Base-by-base conservation (phyloP, 2,329 filamentous ascomycete genomes). In the Xylariaceae sp. region DNA sequence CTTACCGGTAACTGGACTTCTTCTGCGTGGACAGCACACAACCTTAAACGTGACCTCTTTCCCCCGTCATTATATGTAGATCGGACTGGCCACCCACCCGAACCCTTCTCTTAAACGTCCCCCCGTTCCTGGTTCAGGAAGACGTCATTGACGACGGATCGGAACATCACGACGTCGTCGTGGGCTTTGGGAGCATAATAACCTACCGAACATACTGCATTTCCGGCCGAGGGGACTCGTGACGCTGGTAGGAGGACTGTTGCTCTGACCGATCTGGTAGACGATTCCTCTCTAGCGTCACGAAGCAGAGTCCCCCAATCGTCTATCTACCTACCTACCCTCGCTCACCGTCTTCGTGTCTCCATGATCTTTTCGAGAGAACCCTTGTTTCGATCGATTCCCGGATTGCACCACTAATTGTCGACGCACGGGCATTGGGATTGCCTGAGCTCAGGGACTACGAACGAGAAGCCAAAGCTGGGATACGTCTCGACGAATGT, bases 11-110 rank as follows among this genome's bases (percentile, higher is more conserved):
- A 10, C 69, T 70, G 49, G 23, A 51, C 30, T 35, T 51, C 49
- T 35, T n/a, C 49, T 62, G 60, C 62, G 62, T 11, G 64, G 57
- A n/a, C 11, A n/a, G 58, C 63, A 65, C 64, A 64, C 61, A 45
- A 45, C 61, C 67, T 67, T 59, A 67, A 67, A 66, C 68, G 6
- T 69, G 65, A 68, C 67, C 68, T 71, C 64, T 59, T 65, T 65
- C 61, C 47, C 55, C 63, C 51, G 55, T 63, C 51, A 17, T 45
- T 18, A 30, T 53, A 44, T n/a, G 42, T 51, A 53, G 54, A 47
- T 56, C 55, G 17, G 39, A 54, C 51, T 15, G 50, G 55, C n/a
- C 47, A 50, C 48, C 45, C 52, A 59, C 53, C 59, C 59, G 51
- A 60, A 59, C 48, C 52, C 13, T 49, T 17, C 48, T 62, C 55